Conservation (phyloP, 345 rosid genomes). For the Tarenaya hassleriana region DNA sequence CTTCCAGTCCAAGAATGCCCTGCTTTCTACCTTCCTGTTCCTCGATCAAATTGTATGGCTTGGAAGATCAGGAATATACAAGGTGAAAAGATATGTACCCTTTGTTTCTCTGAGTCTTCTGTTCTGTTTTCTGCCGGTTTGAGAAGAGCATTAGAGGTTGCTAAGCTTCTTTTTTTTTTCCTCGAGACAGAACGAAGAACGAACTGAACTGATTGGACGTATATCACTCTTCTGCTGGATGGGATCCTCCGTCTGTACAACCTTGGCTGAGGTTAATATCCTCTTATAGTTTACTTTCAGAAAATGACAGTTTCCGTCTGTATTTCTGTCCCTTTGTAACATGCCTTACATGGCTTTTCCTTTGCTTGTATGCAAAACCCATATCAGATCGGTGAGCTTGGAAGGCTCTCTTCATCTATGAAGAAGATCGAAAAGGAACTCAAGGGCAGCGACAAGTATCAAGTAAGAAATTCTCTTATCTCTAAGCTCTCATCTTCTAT, state of each 20-base stretch:
- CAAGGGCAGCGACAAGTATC: conserved; percentile 57
- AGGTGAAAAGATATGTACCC: conserved; percentile 39
- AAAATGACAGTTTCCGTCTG: background rate
- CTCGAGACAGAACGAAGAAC: conserved; percentile 69
- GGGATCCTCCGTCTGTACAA: conserved; percentile 82
- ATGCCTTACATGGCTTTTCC: too few relatives aligned
- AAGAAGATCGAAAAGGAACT: conserved; percentile 77
- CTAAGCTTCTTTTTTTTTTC: conserved; percentile 4
- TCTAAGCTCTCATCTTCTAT: background rate
- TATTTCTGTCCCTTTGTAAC: background rate
- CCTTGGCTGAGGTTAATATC: conserved; percentile 83
- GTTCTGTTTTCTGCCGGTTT: too few relatives aligned
- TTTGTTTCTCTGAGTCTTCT: background rate
- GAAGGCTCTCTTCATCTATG: conserved; percentile 78
- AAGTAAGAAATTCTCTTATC: conserved; percentile 35
- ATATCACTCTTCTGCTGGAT: conserved; percentile 96
- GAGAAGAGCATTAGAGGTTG: too few relatives aligned
- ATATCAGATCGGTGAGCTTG: conserved; percentile 76
- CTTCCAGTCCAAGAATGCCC: conserved; percentile 87
- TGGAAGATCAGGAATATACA: conserved; percentile 85
- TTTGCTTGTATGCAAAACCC: too few relatives aligned
- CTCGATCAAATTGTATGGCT: conserved; percentile 99
- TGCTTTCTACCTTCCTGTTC: conserved; percentile 86
- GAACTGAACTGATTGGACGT: conserved; percentile 69
- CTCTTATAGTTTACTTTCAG: too few relatives aligned